These are phyloP conservation scores for Naegleria lovaniensis DNA, from an alignment of 208 protist species.

Conservation along the genomic window DNA sequence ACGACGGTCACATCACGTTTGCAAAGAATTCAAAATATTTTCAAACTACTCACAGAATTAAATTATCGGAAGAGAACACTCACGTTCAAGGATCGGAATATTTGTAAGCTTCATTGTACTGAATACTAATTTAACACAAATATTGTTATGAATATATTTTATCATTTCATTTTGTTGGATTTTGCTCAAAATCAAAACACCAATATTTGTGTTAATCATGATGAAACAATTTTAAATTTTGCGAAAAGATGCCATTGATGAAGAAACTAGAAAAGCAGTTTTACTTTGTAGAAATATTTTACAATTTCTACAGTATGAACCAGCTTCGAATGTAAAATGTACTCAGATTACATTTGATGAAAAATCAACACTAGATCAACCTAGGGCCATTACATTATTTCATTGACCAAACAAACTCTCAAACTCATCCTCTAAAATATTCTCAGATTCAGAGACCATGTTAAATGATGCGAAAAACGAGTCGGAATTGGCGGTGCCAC, in stretches of 20 bases:
- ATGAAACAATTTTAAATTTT: too few species aligned
- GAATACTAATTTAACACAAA: too few species aligned
- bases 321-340: neutral
- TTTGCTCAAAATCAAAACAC: too few species aligned
- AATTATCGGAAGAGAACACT: neutral
- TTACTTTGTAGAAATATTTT: neutral
- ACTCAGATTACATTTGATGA: neutral
- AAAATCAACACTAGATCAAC: neutral
- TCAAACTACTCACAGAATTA: neutral
- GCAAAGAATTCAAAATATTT: neutral
- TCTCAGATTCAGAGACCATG: neutral
- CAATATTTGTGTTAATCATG: too few species aligned
- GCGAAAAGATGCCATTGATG: neutral
- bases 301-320: neutral
- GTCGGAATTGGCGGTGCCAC: neutral
- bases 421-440: neutral
- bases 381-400: neutral
- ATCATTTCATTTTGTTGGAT: too few species aligned
- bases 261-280: neutral
- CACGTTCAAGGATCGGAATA: neutral
- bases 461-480: neutral
- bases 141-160: too few species aligned
- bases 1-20: neutral
- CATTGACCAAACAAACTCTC: neutral
- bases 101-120: neutral